Evolutionary conservation across 768 basidiomycete genomes (phyloP).

Genomic region (Dendrothele bispora): DNA sequence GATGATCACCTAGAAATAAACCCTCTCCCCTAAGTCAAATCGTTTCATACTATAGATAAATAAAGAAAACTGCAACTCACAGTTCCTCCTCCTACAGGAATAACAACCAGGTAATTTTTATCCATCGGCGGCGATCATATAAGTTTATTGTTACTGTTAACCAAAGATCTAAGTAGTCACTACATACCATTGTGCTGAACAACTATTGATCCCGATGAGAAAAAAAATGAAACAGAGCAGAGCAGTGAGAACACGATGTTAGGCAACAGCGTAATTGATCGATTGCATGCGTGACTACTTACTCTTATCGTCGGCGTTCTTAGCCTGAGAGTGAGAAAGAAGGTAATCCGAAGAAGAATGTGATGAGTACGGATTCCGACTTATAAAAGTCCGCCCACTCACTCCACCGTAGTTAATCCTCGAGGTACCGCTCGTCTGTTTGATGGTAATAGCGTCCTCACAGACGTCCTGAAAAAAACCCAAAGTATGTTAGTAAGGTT

Average conservation of each 20-base stretch:
- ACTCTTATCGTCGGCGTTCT: conserved; percentile 35
- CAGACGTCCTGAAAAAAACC: conserved; percentile 30
- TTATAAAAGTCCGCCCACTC: conserved; percentile 14
- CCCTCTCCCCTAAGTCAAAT: neutral
- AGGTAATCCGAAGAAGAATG: neutral
- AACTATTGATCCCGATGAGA: conserved; percentile 21
- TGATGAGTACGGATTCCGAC: neutral
- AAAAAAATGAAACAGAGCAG: neutral
- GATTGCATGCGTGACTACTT: neutral
- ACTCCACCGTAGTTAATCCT: conserved; percentile 38
- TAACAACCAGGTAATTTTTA: too few relatives aligned
- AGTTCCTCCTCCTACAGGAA: conserved; percentile 30
- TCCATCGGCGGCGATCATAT: too few relatives aligned
- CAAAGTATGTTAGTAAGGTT: neutral
- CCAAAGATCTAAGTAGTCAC: conserved; percentile 26
- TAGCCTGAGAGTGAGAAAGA: neutral
- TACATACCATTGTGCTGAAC: conserved; percentile 37
- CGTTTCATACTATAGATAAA: too few relatives aligned
- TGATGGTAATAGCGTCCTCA: conserved; percentile 41
- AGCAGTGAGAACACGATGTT: neutral
- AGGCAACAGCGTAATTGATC: too few relatives aligned
- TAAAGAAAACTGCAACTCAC: too few relatives aligned
- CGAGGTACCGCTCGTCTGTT: conserved; percentile 28
- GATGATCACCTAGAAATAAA: conserved; percentile 27
- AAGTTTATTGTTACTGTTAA: too few relatives aligned